A percentile compares a stretch with the other conserved stretches of the same genome.
phyloP scores from a whole-genome alignment of 164 flowering plant genomes.

The Aristolochia californica region DNA sequence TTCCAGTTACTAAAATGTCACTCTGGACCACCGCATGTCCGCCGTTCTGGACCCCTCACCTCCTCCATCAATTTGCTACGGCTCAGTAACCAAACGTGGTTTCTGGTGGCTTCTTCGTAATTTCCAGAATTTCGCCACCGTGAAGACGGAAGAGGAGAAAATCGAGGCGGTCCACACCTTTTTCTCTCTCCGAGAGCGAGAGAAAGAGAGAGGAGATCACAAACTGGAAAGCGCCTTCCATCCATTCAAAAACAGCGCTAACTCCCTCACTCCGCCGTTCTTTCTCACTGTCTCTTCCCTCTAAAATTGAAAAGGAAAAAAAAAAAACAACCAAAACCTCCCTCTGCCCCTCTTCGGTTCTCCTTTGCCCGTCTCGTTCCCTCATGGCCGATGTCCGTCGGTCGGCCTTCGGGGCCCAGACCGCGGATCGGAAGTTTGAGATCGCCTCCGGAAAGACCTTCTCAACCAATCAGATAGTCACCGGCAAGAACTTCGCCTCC shows the following conservation, averaged over 20 bases:
- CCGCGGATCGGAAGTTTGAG: conserved; percentile 32
- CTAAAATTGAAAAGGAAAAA: background rate
- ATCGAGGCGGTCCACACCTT: too few species aligned
- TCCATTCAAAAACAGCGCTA: background rate
- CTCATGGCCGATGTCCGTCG: conserved; percentile 25
- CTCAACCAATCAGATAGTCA: conserved; percentile 18
- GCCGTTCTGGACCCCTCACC: too few species aligned
- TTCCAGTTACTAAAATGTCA: too few species aligned
- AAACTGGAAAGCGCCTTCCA: background rate
- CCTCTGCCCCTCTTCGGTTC: background rate
- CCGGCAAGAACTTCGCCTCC: conserved; percentile 3
- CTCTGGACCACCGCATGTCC: too few species aligned
- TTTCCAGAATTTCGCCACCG: too few species aligned
- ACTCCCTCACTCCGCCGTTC: background rate
- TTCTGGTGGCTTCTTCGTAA: too few species aligned
- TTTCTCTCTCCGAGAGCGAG: too few species aligned
- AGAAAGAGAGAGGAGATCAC: too few species aligned
- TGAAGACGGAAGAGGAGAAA: too few species aligned
- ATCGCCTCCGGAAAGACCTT: conserved; percentile 36
- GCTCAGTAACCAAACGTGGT: too few species aligned
- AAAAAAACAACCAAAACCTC: background rate
- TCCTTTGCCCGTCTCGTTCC: background rate
- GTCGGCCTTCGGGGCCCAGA: conserved; percentile 16
- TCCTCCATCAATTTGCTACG: too few species aligned
- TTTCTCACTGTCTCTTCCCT: background rate